A percentile compares a stretch with the other conserved stretches of the same genome.
phyloP scores from a whole-genome alignment of 805 yeast genomes.

The Lipomyces anomalus region DNA sequence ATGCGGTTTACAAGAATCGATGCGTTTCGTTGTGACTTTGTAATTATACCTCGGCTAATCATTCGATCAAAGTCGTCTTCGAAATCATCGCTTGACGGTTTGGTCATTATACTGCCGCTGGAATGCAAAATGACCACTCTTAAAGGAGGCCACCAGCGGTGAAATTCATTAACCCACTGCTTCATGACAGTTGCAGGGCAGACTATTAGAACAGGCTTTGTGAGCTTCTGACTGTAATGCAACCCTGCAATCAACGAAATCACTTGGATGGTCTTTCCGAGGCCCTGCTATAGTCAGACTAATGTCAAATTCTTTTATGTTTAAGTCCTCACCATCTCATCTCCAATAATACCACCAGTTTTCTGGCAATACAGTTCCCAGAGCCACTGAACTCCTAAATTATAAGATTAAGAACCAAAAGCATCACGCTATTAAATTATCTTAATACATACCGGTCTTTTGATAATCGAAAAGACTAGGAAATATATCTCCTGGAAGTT shows the following conservation, averaged over 20 bases:
- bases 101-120: constrained; percentile 78
- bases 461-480: constrained; percentile 87
- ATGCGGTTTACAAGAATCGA: constrained; percentile 21
- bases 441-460: constrained; percentile 86
- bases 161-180: constrained; percentile 97
- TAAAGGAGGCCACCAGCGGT: constrained; percentile 97
- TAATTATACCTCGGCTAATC: constrained; percentile 29
- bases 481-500: constrained; percentile 85
- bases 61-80: constrained; percentile 29
- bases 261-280: constrained; percentile 92
- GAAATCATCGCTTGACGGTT: constrained; percentile 28
- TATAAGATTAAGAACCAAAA: too few relatives aligned
- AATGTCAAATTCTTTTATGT: background rate
- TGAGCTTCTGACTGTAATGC: constrained; percentile 69
- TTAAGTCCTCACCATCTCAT: constrained; percentile 59
- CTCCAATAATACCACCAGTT: constrained; percentile 94
- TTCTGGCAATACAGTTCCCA: constrained; percentile 87
- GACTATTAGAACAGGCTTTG: constrained; percentile 76
- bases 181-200: constrained; percentile 95
- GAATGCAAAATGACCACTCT: constrained; percentile 82
- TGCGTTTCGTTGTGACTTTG: constrained; percentile 28
- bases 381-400: constrained; percentile 97
- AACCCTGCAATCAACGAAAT: constrained; percentile 87
- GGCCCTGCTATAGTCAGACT: too few relatives aligned
- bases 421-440: too few relatives aligned